These are phyloP conservation scores for Remersonia thermophila DNA, from an alignment of 2,329 filamentous ascomycete genomes.

Conservation along the genomic window DNA sequence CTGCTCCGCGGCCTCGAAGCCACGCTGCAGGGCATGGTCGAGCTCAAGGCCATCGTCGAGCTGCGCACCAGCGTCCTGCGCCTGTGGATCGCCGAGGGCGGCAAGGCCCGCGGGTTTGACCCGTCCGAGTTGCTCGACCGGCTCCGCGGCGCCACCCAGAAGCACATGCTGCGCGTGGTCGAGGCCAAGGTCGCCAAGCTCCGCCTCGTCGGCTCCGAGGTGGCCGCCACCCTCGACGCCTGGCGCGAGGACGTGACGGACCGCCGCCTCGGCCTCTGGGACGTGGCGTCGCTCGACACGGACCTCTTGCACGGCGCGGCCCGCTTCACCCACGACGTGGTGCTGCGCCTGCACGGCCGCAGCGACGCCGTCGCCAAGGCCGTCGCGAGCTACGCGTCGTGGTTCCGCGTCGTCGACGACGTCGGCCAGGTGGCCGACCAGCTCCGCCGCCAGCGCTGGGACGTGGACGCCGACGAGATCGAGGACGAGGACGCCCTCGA, in stretches of 20 bases:
- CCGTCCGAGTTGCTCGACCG: conserved; percentile 55
- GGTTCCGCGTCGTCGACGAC: conserved; percentile 61
- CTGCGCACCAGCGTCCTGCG: conserved; percentile 59
- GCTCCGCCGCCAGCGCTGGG: conserved; percentile 59
- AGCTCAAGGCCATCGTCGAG: conserved; percentile 57
- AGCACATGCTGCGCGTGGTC: conserved; percentile 51
- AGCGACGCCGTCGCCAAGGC: conserved; percentile 53
- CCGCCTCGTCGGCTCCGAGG: conserved; percentile 49
- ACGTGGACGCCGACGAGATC: conserved; percentile 60
- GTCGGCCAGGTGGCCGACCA: conserved; percentile 50
- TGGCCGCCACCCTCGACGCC: conserved; percentile 46
- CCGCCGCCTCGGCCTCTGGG: conserved; percentile 52
- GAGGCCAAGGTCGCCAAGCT: conserved; percentile 52
- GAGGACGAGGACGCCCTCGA: conserved; percentile 63
- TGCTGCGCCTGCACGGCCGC: conserved; percentile 59
- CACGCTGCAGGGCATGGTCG: conserved; percentile 45
- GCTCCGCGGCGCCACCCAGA: conserved; percentile 57
- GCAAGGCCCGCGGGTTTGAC: conserved; percentile 53
- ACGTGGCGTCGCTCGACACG: conserved; percentile 46
- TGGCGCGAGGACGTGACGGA: conserved; percentile 46
- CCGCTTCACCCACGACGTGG: conserved; percentile 55
- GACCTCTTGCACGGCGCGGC: conserved; percentile 54
- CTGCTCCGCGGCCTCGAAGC: conserved; percentile 50
- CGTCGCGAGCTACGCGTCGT: conserved; percentile 53
- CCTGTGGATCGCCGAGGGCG: conserved; percentile 61